Conservation (phyloP, 305 asterid species). For the Fraxinus sp. region DNA sequence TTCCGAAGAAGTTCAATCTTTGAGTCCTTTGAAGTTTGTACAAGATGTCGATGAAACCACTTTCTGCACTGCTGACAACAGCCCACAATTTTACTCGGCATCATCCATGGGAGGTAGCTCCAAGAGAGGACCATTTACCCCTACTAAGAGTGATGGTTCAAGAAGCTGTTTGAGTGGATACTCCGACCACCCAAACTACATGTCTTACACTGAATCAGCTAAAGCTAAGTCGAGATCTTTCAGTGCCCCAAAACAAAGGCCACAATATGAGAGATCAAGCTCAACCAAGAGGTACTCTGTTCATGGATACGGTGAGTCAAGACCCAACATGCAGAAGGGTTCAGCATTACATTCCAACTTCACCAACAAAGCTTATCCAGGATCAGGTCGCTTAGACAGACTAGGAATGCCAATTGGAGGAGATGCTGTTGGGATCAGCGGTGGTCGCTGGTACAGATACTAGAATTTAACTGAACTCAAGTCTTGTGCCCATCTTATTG, state of each 20-base stretch:
- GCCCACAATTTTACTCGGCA: conserved; percentile 55
- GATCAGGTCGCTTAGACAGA: conserved; percentile 81
- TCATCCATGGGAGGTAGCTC: conserved; percentile 43
- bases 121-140: conserved; percentile 56
- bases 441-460: conserved; percentile 58
- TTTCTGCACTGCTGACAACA: conserved; percentile 55
- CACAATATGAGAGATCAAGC: conserved; percentile 59
- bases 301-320: conserved; percentile 49
- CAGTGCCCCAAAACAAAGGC: conserved; percentile 84
- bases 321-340: conserved; percentile 40
- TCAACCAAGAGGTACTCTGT: conserved; percentile 65
- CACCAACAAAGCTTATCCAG: conserved; percentile 63
- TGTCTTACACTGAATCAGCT: conserved; percentile 75
- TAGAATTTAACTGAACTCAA: conserved; percentile 25
- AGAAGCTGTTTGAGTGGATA: conserved; percentile 60
- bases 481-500: not conserved
- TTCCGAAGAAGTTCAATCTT: conserved; percentile 56
- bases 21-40: conserved; percentile 38
- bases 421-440: conserved; percentile 42
- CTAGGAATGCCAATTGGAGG: conserved; percentile 66
- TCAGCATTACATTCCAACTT: conserved; percentile 42
- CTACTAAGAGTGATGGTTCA: conserved; percentile 68
- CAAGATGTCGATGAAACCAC: conserved; percentile 41
- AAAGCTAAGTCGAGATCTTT: conserved; percentile 79
- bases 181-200: conserved; percentile 70